A percentile compares a stretch with the other conserved stretches of the same genome.
phyloP scores from a whole-genome alignment of 2,329 filamentous ascomycete genomes.

The Colletotrichum lentis region DNA sequence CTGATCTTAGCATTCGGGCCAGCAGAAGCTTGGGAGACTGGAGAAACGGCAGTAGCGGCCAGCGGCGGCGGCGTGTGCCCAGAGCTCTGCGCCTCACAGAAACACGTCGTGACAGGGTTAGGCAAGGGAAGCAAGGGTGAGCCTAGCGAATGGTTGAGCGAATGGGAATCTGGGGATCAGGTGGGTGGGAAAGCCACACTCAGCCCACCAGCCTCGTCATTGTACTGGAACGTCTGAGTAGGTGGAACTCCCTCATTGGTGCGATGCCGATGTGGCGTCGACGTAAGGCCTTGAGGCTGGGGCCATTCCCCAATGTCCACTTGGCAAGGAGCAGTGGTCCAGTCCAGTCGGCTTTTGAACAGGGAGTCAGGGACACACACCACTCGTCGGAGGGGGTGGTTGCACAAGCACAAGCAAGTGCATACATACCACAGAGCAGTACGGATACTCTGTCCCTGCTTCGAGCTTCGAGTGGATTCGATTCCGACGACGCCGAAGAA shows the following conservation, averaged over 20 bases:
- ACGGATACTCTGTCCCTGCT: not conserved
- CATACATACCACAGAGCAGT: not conserved
- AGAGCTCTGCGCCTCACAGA: slow-evolving; percentile 38
- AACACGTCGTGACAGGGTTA: slow-evolving; percentile 36
- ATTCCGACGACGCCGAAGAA: slow-evolving; percentile 31
- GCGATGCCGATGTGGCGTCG: slow-evolving; percentile 9
- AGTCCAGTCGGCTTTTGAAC: not conserved
- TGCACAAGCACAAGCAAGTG: slow-evolving; percentile 4
- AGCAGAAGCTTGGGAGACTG: slow-evolving; percentile 30
- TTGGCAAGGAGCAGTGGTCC: slow-evolving; percentile 1
- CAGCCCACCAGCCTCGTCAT: slow-evolving; percentile 35
- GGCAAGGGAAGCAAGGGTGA: slow-evolving; percentile 20
- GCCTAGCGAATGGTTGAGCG: slow-evolving; percentile 8
- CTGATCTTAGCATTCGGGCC: slow-evolving; percentile 22
- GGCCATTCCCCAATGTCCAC: slow-evolving; percentile 19
- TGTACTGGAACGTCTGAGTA: slow-evolving; percentile 1
- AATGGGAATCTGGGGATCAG: slow-evolving; percentile 10
- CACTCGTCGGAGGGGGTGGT: slow-evolving; percentile 3
- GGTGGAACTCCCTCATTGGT: slow-evolving; percentile 1
- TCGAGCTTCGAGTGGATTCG: slow-evolving; percentile 31
- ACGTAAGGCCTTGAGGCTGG: slow-evolving; percentile 20
- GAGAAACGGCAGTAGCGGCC: slow-evolving; percentile 26
- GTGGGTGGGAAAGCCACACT: slow-evolving; percentile 25
- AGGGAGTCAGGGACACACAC: not conserved
- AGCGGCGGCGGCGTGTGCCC: slow-evolving; percentile 32